Conservation (phyloP, 768 basidiomycete genomes). For the Suillus spraguei region DNA sequence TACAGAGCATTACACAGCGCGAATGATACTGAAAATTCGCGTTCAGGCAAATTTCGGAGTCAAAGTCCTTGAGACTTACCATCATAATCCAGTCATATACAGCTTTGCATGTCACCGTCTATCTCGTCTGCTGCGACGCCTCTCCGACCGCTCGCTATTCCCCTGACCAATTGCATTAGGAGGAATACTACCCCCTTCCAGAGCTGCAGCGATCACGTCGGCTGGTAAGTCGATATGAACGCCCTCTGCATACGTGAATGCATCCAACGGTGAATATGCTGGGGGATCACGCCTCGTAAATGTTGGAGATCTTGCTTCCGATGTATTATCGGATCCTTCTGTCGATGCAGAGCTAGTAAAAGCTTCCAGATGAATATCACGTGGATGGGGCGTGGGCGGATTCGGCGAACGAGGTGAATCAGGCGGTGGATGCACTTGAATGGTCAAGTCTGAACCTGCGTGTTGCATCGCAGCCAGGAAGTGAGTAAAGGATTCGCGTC, state of each 20-base stretch:
- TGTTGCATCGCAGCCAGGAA: slow-evolving; percentile 57
- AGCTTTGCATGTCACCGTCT: slow-evolving; percentile 29
- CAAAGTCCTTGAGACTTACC: slow-evolving; percentile 17
- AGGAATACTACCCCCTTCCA: slow-evolving; percentile 76
- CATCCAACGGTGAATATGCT: slow-evolving; percentile 87
- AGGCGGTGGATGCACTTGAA: slow-evolving; percentile 76
- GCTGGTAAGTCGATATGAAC: slow-evolving; percentile 94
- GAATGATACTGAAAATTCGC: slow-evolving; percentile 15
- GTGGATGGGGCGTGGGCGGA: slow-evolving; percentile 82
- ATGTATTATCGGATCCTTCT: slow-evolving; percentile 22
- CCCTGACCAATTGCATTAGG: slow-evolving; percentile 55
- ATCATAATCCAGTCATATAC: slow-evolving; percentile 12
- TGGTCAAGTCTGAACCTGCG: slow-evolving; percentile 66
- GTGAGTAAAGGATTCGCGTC: slow-evolving; percentile 67
- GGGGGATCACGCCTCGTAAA: slow-evolving; percentile 71
- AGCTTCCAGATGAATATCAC: slow-evolving; percentile 81
- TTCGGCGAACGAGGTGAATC: slow-evolving; percentile 81
- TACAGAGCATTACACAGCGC: slow-evolving; percentile 22
- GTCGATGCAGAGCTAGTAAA: slow-evolving; percentile 39
- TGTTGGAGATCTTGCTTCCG: slow-evolving; percentile 33
- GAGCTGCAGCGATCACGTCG: slow-evolving; percentile 86
- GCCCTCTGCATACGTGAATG: slow-evolving; percentile 82
- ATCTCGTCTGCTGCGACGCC: slow-evolving; percentile 61
- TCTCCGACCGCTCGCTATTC: slow-evolving; percentile 48
- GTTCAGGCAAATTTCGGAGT: slow-evolving; percentile 13